Base-by-base conservation (phyloP, 495 filamentous ascomycete genomes). In the Talaromyces nanjingensis region DNA sequence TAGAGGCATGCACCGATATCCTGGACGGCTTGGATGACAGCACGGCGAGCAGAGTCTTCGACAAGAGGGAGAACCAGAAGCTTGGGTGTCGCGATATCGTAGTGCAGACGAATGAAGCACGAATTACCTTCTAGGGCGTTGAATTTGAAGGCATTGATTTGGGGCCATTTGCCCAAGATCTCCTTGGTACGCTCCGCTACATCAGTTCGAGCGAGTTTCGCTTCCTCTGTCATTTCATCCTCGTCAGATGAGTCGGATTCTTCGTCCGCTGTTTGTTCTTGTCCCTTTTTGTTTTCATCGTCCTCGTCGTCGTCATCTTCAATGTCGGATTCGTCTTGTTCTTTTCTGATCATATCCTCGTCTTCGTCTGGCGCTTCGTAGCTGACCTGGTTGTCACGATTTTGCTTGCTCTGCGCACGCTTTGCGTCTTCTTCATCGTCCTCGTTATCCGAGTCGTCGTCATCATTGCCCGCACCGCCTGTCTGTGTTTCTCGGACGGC, bases 341-440 rank as follows among this genome's bases (percentile, higher is more conserved):
- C 69, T n/a, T 66, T 69, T 52, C 88, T 75, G 66, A 93, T 87
- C 20, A 76, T 86, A 66, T 92, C 86, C 71, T 98, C 94, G 6
- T 91, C 96, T 33, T 96, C 93, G 69, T 98, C 93, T 33, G 92
- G 92, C 6, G 84, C 92, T 42, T 90, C 96, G 71, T 98, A 98
- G 12, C 90, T 91, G 7, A 93, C 85, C 37, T 87, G 89, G 75
- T 97, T 90, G 54, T 78, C 75, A 55, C 89, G 84, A 72, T 94
- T 93, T 16, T 86, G 83, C 61, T 79, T 83, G 68, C 88, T 83
- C 73, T 91, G 90, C 63, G 87, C 85, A 61, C 86, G 85, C 34
- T 94, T 96, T 55, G 92, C 92, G 72, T 97, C 93, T 64, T 90
- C 92, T 62, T 91, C 90, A 12, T 84, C 90, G 56, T 89, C 91